Percentiles rank a stretch among this genome's conserved stretches.
phyloP scores from a whole-genome alignment of 371 early-diverging fungal genomes.

The Apophysomyces ossiformis region DNA sequence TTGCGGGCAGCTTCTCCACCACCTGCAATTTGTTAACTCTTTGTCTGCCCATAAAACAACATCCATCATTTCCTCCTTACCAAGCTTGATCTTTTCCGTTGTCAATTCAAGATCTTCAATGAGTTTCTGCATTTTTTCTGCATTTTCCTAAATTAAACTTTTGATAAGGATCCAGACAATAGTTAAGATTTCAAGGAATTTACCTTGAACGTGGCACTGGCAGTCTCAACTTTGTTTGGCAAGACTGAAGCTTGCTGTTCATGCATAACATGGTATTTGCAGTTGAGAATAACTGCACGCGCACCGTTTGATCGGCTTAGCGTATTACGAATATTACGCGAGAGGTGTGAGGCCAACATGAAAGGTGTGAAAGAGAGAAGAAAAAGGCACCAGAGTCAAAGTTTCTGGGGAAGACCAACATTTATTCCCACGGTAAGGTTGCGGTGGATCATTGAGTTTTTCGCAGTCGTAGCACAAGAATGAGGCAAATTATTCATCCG shows the following conservation, averaged over 20 bases:
- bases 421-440: slow-evolving; percentile 6
- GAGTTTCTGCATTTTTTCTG: slow-evolving; percentile 75
- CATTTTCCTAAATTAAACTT: slow-evolving; percentile 73
- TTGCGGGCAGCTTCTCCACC: slow-evolving; percentile 91
- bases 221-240: slow-evolving; percentile 69
- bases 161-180: neutral
- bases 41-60: neutral
- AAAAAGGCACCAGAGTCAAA: slow-evolving; percentile 8
- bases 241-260: slow-evolving; percentile 47
- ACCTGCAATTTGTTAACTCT: slow-evolving; percentile 55
- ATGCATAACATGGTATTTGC: slow-evolving; percentile 41
- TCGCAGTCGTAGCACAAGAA: no score
- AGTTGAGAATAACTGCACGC: neutral
- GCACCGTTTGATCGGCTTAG: neutral
- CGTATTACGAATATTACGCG: neutral
- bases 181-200: neutral
- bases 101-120: slow-evolving; percentile 76
- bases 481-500: no score
- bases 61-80: slow-evolving; percentile 44
- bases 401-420: neutral
- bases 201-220: slow-evolving; percentile 86
- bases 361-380: slow-evolving; percentile 2
- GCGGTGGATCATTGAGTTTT: neutral
- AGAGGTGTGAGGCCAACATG: slow-evolving; percentile 2
- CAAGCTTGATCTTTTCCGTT: slow-evolving; percentile 76